Evolutionary conservation across 2,329 filamentous ascomycete species (phyloP), one percentile per base, ranked within the genome.

Genomic region (Botryosphaeria dothidea): DNA sequence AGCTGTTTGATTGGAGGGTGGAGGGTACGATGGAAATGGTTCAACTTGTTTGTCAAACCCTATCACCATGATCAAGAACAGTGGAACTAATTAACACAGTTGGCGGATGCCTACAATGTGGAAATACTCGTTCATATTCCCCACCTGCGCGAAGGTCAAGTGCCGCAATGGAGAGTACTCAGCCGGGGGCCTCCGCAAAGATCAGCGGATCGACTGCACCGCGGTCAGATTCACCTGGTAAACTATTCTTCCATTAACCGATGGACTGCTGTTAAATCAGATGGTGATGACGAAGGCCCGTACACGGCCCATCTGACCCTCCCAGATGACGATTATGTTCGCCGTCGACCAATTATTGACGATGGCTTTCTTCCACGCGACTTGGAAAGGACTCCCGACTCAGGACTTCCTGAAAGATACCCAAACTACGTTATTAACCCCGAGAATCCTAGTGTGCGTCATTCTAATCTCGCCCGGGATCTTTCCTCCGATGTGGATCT

Each of bases 1-100:
- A 56, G 34, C 51, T 56, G 19, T 56, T 56, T 21, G 51, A 56
- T 9, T 56, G 51, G 51, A 56, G 51, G n/a, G 51, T 56, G 2
- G 51, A 56, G 34, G 51, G 51, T 4, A 56, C 31, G 6, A 25
- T 56, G 11, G 34, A 56, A 41, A 38, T 56, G 51, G 51, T 56
- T 8, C 51, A 56, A 29, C 17, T 56, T n/a, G n/a, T n/a, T n/a
- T n/a, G n/a, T n/a, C n/a, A n/a, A n/a, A n/a, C n/a, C n/a, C n/a
- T n/a, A n/a, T n/a, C n/a, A n/a, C n/a, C n/a, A n/a, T n/a, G n/a
- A n/a, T n/a, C n/a, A n/a, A n/a, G n/a, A n/a, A n/a, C n/a, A n/a
- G n/a, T n/a, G n/a, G n/a, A n/a, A n/a, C n/a, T n/a, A n/a, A n/a
- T n/a, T n/a, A n/a, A n/a, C n/a, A n/a, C n/a, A n/a, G 11, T 31